These are phyloP conservation scores for Nannochloropsis gaditana DNA, from an alignment of 108 stramenopile species.

Conservation along the genomic window DNA sequence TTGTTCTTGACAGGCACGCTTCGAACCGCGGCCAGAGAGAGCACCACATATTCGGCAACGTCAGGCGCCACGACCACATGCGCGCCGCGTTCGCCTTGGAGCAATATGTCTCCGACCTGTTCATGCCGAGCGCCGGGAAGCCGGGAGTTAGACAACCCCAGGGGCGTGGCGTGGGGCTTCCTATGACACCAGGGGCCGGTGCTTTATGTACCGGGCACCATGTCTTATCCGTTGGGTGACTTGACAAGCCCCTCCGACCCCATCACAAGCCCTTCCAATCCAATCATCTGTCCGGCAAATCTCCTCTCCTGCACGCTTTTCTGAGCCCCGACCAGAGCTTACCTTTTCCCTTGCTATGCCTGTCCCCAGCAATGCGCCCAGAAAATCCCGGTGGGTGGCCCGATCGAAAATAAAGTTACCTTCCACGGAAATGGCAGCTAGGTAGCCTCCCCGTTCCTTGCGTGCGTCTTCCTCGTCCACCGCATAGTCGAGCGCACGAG, in stretches of 20 bases:
- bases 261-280: background rate
- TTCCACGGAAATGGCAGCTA: slow-evolving; percentile 35
- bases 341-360: slow-evolving; percentile 36
- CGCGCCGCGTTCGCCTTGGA: slow-evolving; percentile 44
- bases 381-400: slow-evolving; percentile 37
- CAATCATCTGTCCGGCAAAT: background rate
- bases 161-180: too few species aligned
- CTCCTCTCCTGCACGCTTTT: background rate
- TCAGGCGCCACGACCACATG: slow-evolving; percentile 33
- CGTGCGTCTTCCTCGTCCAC: background rate
- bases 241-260: background rate
- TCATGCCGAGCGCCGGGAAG: background rate
- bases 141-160: too few species aligned
- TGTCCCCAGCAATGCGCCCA: slow-evolving; percentile 34
- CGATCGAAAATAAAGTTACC: slow-evolving; percentile 44
- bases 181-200: too few species aligned
- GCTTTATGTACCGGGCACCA: background rate
- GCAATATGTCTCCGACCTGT: slow-evolving; percentile 41
- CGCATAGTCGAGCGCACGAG: slow-evolving; percentile 22
- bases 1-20: slow-evolving; percentile 39
- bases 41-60: slow-evolving; percentile 30
- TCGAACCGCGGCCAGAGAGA: slow-evolving; percentile 26
- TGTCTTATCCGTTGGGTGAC: background rate
- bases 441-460: background rate
- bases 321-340: background rate